Conservation (phyloP, 106 monocot genomes). For the Amphibolis antarctica region DNA sequence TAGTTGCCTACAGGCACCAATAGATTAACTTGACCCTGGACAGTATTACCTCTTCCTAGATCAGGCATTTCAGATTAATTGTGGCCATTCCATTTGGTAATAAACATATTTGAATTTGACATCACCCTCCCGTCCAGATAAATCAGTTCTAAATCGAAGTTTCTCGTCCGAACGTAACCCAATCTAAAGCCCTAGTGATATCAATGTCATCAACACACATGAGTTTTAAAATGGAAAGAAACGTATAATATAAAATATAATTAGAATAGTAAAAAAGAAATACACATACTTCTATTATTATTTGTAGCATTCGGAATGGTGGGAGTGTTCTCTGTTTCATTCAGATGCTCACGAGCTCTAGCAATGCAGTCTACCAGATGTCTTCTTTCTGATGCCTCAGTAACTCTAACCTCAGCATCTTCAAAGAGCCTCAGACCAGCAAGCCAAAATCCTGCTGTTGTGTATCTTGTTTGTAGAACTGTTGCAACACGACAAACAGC, state of each 20-base stretch:
- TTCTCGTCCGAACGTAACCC: too few relatives aligned
- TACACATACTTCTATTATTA: constrained; percentile 32
- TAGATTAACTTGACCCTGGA: too few relatives aligned
- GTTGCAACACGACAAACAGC: constrained; percentile 76
- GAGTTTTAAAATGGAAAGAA: neutral
- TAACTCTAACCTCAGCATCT: constrained; percentile 41
- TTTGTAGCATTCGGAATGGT: constrained; percentile 10
- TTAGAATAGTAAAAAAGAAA: neutral
- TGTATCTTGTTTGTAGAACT: constrained; percentile 83
- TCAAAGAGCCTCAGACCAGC: constrained; percentile 82
- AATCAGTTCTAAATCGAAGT: too few relatives aligned
- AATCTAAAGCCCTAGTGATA: neutral
- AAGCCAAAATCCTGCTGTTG: constrained; percentile 79
- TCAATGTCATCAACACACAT: neutral
- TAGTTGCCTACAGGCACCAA: too few relatives aligned
- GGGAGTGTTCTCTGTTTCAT: constrained; percentile 43
- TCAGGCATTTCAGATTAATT: too few relatives aligned
- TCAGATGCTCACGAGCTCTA: constrained; percentile 62
- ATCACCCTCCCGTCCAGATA: too few relatives aligned
- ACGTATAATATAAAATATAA: neutral
- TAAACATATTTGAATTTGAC: too few relatives aligned
- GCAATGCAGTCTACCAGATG: constrained; percentile 58
- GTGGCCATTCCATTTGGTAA: too few relatives aligned
- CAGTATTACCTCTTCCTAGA: too few relatives aligned
- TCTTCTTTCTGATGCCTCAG: constrained; percentile 42